These are phyloP conservation scores for Backusella liffmaniae DNA, from an alignment of 192 early-diverging fungal species.

Conservation along the genomic window DNA sequence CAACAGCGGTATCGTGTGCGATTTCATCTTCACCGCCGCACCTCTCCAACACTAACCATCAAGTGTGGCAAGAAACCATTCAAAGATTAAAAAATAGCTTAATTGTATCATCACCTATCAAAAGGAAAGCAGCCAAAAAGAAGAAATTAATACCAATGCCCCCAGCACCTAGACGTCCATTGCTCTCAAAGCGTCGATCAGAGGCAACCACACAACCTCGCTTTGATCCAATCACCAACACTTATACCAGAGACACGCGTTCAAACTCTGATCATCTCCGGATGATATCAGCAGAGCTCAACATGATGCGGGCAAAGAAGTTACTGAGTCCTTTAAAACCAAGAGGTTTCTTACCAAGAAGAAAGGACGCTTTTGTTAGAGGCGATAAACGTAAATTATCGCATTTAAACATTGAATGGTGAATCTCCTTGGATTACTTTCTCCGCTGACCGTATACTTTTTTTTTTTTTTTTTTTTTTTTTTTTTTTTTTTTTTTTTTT, in stretches of 20 bases:
- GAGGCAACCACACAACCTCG: constrained; percentile 39
- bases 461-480: not conserved
- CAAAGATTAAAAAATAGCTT: constrained; percentile 6
- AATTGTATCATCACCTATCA: constrained; percentile 13
- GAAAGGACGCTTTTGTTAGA: constrained; percentile 28
- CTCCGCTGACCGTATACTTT: not conserved
- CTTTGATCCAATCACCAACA: constrained; percentile 34
- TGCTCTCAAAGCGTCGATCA: constrained; percentile 21
- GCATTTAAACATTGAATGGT: not conserved
- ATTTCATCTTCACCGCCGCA: constrained; percentile 24
- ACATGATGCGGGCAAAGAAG: constrained; percentile 55
- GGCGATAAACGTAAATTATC: constrained; percentile 8
- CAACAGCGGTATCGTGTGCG: constrained; percentile 19
- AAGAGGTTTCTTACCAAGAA: constrained; percentile 34
- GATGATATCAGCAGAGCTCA: constrained; percentile 57
- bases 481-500: not conserved
- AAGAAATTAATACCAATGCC: constrained; percentile 34
- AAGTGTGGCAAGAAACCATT: constrained; percentile 25
- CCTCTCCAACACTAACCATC: not conserved
- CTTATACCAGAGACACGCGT: constrained; percentile 46
- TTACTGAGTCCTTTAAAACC: constrained; percentile 50
- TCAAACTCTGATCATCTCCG: constrained; percentile 52
- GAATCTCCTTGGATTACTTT: not conserved
- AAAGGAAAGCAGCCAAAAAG: not conserved
- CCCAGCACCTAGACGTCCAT: constrained; percentile 13